A percentile compares a stretch with the other conserved stretches of the same genome.
These are phyloP conservation scores for Volutella citrinella DNA, from an alignment of 2,329 filamentous ascomycete genomes.

Conservation along the genomic window DNA sequence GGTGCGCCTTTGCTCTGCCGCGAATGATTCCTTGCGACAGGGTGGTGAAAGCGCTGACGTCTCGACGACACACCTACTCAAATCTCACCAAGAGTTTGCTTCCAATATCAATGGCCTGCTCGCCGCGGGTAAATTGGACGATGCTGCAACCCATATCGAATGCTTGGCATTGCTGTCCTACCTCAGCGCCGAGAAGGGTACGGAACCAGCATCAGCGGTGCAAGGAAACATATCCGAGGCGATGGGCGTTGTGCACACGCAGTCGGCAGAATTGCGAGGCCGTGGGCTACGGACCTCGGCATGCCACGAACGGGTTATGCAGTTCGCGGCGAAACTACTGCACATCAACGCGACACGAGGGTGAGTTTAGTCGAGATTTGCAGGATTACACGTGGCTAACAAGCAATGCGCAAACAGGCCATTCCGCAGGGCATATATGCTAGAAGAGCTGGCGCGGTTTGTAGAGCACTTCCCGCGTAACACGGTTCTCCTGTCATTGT, in stretches of 20 bases:
- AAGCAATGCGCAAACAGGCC: constrained; percentile 41
- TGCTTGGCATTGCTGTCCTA: constrained; percentile 67
- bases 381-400: neutral
- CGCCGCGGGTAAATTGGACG: constrained; percentile 43
- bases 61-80: constrained; percentile 46
- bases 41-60: constrained; percentile 15
- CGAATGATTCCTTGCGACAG: constrained; percentile 27
- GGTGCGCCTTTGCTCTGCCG: constrained; percentile 38
- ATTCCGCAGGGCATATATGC: constrained; percentile 66
- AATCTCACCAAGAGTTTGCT: constrained; percentile 49
- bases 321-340: constrained; percentile 65
- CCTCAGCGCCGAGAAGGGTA: constrained; percentile 43
- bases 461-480: constrained; percentile 69
- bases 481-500: constrained; percentile 69
- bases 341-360: constrained; percentile 61
- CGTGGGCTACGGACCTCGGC: constrained; percentile 31
- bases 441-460: constrained; percentile 58
- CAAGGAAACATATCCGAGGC: constrained; percentile 58
- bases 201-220: constrained; percentile 40
- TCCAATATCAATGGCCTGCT: constrained; percentile 55
- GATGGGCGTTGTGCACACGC: constrained; percentile 38
- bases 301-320: constrained; percentile 63
- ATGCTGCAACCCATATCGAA: constrained; percentile 57
- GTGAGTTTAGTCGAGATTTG: constrained; percentile 30
- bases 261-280: constrained; percentile 41